Evolutionary conservation across 192 early-diverging fungal genomes (phyloP), one percentile per base, ranked within the genome.

Genomic region (Coemansia pectinata): DNA sequence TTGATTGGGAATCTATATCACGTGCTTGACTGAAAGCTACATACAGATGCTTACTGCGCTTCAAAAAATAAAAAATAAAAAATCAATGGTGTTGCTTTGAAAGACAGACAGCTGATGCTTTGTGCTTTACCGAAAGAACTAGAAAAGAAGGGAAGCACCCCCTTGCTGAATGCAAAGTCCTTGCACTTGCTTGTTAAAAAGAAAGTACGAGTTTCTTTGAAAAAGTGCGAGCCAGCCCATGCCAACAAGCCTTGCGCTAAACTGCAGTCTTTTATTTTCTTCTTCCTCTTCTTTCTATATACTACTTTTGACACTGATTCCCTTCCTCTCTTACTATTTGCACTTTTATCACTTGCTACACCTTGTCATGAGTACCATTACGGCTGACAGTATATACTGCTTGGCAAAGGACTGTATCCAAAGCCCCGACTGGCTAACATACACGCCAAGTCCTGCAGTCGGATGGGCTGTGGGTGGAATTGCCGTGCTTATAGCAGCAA

Each of bases 391-490:
- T 6, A 71, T 77, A 11, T 77, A 69, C 33, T 77, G 76, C 14
- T 66, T 70, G 1, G 7, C 55, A 3, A 60, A 55, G 45, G 42
- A 62, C 62, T 77, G 76, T 25, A 44, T 8, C n/a, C 59, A 19
- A 6, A 66, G 61, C n/a, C 62, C 66, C 15, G 70, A 77, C 70
- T 77, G 76, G 76, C 76, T 77, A 25, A 63, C 66, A 0, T 59
- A 60, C 42, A 19, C 29, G 44, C 76, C 76, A 9, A 72, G 21
- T 38, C 34, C 53, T 1, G 62, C 70, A 11, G 70, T 65, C 1
- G 65, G 62, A 17, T 77, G 70, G 76, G 62, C 62, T 0, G 45
- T 77, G 3, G 76, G 76, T 9, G 57, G 66, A 38, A 42, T 77
- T 0, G 62, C 65, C 10, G 36, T 72, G 10, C 66, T 65, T 25